Evolutionary conservation across 805 yeast species (phyloP), one percentile per base, ranked within the genome.

Genomic region (Brettanomyces sp.): DNA sequence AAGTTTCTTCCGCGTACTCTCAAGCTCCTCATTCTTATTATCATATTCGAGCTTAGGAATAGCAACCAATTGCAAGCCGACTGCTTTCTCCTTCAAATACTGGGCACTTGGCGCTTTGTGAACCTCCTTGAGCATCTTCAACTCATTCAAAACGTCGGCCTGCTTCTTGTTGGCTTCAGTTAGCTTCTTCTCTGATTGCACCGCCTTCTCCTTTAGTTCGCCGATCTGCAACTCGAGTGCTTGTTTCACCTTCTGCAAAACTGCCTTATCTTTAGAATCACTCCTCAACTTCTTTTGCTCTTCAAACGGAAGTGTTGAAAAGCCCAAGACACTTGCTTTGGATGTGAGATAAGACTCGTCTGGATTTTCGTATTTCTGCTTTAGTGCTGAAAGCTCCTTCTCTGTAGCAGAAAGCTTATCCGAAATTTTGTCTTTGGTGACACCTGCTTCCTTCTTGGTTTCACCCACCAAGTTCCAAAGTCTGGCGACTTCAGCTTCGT

Each of bases 21-120:
- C 34, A 4, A 39, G 34, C 9, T 18, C 39, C 9, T 39, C 39
- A 13, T 46, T 22, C 23, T 47, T 42, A 33, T 33, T 14, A 13
- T 36, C 45, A 24, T 51, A 52, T 11, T 53, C 54, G 9, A 14
- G 42, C 4, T 28, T 12, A 11, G 55, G 44, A 22, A 54, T 32
- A 3, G 69, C 56, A 24, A 61, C 58, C 32, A 68, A 55, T 1
- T 68, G 70, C 44, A 60, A 52, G 8, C 55, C 63, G n/a, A 45
- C 42, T 0, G 73, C 69, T 43, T 48, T 52, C 22, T 52, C 42
- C 35, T 52, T 49, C 28, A 64, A 43, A 36, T 52, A 49, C 4
- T 50, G 54, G 11, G 32, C 24, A 24, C 39, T 43, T 18, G 53
- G 55, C n/a, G 25, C 21, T 22, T 34, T 18, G 25, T 35, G 39